Percentiles rank a stretch among this genome's conserved stretches.
These are phyloP conservation scores for Oryza brachyantha DNA, from an alignment of 176 grass and related monocot species.

Conservation along the genomic window DNA sequence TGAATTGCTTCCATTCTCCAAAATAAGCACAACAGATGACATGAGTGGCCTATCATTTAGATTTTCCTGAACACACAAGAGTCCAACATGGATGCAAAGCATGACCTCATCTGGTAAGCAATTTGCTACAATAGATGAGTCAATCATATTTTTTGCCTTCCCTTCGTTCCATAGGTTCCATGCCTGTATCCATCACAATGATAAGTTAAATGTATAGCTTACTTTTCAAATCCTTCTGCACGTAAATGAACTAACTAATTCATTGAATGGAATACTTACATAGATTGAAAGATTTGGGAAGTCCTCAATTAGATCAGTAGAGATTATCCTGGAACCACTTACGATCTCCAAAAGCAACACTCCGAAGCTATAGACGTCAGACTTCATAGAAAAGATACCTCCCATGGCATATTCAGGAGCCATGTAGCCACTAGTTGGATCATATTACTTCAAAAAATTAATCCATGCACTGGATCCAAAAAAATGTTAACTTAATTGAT, in stretches of 20 bases:
- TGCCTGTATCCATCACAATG: slow-evolving; percentile 1
- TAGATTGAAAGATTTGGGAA: slow-evolving; percentile 46
- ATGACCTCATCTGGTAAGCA: slow-evolving; percentile 20
- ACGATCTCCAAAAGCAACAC: slow-evolving; percentile 47
- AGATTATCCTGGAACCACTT: slow-evolving; percentile 41
- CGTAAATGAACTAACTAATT: background rate
- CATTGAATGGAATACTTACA: slow-evolving; percentile 16
- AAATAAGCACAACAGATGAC: slow-evolving; percentile 10
- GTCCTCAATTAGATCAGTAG: background rate
- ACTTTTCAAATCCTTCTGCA: background rate
- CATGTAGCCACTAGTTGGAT: slow-evolving; percentile 43
- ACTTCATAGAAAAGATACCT: slow-evolving; percentile 50
- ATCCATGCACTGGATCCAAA: no score
- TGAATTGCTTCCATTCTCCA: slow-evolving; percentile 29
- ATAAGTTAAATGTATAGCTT: background rate
- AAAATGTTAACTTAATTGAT: no score
- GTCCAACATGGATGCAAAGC: slow-evolving; percentile 32
- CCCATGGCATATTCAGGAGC: slow-evolving; percentile 67
- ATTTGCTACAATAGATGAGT: slow-evolving; percentile 20
- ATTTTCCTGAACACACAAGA: slow-evolving; percentile 52
- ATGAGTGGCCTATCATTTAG: slow-evolving; percentile 38
- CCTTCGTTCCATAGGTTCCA: slow-evolving; percentile 54
- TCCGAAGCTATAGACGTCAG: slow-evolving; percentile 59
- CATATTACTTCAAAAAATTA: background rate
- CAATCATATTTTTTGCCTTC: slow-evolving; percentile 7